phyloP scores from a whole-genome alignment of 1,139 yeast species.

The Martiniozyma asiatica region DNA sequence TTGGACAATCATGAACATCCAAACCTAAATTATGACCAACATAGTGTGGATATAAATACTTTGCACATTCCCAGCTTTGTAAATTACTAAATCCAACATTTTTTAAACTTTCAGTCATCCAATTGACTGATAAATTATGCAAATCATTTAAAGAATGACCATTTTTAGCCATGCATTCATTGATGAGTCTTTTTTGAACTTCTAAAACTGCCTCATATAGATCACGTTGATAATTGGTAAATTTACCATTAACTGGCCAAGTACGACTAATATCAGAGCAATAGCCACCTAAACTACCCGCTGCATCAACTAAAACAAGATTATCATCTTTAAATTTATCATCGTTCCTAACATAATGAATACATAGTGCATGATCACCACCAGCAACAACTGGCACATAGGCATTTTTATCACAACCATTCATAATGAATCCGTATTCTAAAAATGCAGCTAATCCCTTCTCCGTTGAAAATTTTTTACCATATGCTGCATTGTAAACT shows the following conservation, averaged over 20 bases:
- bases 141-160: slow-evolving; percentile 58
- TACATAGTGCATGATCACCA: slow-evolving; percentile 74
- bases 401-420: slow-evolving; percentile 85
- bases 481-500: slow-evolving; percentile 76
- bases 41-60: slow-evolving; percentile 75
- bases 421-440: slow-evolving; percentile 69
- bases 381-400: slow-evolving; percentile 96
- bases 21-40: slow-evolving; percentile 93
- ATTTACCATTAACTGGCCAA: slow-evolving; percentile 77
- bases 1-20: slow-evolving; percentile 81
- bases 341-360: slow-evolving; percentile 86
- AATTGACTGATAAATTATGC: slow-evolving; percentile 55
- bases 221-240: slow-evolving; percentile 69
- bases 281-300: slow-evolving; percentile 88
- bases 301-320: slow-evolving; percentile 88
- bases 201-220: slow-evolving; percentile 78
- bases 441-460: slow-evolving; percentile 69
- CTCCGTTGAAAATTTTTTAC: slow-evolving; percentile 53
- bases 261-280: slow-evolving; percentile 93
- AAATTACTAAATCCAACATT: slow-evolving; percentile 57
- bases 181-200: slow-evolving; percentile 72
- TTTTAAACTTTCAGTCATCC: slow-evolving; percentile 50
- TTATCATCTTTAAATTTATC: slow-evolving; percentile 66
- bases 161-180: slow-evolving; percentile 41
- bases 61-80: slow-evolving; percentile 38